These are phyloP conservation scores for Chrysoporthe puriensis DNA, from an alignment of 2,329 filamentous ascomycete genomes.

Conservation along the genomic window DNA sequence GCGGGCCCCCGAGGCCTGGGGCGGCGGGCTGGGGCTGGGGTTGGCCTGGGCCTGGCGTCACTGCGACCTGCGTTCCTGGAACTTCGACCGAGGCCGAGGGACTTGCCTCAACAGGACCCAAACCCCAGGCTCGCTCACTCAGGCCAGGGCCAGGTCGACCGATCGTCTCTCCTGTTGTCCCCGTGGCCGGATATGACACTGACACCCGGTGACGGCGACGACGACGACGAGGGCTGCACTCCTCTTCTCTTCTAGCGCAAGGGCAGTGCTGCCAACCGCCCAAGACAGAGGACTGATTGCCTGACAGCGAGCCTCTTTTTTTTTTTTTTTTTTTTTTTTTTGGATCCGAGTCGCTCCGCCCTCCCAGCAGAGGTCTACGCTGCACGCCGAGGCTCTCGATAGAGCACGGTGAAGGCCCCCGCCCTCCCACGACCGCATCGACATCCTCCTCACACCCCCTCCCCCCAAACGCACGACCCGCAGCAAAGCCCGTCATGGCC, in stretches of 20 bases:
- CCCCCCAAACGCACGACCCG: background rate
- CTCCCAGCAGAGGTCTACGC: too few relatives aligned
- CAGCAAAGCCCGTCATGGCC: conserved; percentile 58
- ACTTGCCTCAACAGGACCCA: conserved; percentile 9
- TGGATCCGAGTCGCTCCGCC: too few relatives aligned
- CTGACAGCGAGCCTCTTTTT: background rate
- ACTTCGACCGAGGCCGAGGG: conserved; percentile 5
- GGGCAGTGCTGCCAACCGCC: background rate
- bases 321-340: too few relatives aligned
- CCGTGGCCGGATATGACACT: background rate
- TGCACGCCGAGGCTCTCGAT: too few relatives aligned
- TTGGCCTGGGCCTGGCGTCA: background rate
- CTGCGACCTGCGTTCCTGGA: background rate
- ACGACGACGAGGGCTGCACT: background rate
- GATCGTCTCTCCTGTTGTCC: background rate
- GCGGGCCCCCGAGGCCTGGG: conserved; percentile 3
- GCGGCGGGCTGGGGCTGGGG: background rate
- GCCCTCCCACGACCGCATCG: background rate
- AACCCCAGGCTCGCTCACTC: too few relatives aligned
- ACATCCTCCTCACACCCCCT: background rate
- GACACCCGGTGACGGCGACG: too few relatives aligned
- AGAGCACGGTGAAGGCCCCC: too few relatives aligned
- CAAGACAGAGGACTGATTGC: background rate
- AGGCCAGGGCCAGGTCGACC: background rate
- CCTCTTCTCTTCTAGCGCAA: background rate